A percentile compares a stretch with the other conserved stretches of the same genome.
These are phyloP conservation scores for Osmanthus fragrans DNA, from an alignment of 257 asterid genomes.

Conservation along the genomic window DNA sequence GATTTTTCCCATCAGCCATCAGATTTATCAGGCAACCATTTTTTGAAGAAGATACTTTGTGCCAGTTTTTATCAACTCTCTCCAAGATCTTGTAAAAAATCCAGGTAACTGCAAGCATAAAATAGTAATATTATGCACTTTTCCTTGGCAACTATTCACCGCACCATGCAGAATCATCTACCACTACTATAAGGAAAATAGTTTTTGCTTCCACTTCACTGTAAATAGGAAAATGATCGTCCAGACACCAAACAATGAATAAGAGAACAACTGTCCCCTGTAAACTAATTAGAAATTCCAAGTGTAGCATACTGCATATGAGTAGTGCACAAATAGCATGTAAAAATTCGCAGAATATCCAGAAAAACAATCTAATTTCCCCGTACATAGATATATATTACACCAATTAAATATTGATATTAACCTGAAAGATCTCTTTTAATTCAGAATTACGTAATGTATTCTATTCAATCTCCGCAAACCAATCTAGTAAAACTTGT, in stretches of 20 bases:
- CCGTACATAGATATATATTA: too few species aligned
- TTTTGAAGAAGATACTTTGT: constrained; percentile 73
- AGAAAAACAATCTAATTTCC: not conserved
- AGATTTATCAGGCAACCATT: constrained; percentile 79
- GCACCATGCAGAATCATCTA: constrained; percentile 3
- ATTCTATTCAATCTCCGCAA: too few species aligned
- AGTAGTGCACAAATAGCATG: not conserved
- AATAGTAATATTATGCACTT: constrained; percentile 12
- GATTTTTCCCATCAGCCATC: constrained; percentile 83
- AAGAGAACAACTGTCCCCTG: too few species aligned
- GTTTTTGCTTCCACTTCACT: not conserved
- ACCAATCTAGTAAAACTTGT: not conserved
- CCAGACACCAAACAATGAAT: too few species aligned
- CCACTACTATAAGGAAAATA: constrained; percentile 4
- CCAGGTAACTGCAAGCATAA: constrained; percentile 75
- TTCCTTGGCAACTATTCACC: not conserved
- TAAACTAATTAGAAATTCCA: not conserved
- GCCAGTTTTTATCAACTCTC: constrained; percentile 78
- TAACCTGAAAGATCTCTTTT: not conserved
- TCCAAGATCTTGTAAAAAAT: constrained; percentile 75
- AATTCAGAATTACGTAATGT: not conserved
- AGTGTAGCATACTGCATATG: not conserved
- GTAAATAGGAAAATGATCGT: not conserved
- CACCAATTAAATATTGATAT: not conserved
- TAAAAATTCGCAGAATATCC: not conserved